phyloP scores from a whole-genome alignment of 495 filamentous ascomycete species.

The Aspergillus campestris region DNA sequence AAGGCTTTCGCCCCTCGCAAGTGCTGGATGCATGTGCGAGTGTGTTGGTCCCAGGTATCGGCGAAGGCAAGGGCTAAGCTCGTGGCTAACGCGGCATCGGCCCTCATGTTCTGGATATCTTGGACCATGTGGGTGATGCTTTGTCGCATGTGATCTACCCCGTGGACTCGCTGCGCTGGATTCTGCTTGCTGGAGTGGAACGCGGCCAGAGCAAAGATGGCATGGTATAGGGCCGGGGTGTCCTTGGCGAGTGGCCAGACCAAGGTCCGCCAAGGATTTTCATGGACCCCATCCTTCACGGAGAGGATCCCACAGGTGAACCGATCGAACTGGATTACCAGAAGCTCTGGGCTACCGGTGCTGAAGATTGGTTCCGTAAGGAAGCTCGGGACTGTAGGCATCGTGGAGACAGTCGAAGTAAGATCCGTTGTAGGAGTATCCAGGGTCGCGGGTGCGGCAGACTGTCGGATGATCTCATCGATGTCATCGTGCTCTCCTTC shows the following conservation, averaged over 20 bases:
- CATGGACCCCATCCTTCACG: conserved; percentile 58
- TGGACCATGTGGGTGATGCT: conserved; percentile 52
- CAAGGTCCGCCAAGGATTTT: conserved; percentile 72
- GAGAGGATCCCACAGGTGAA: conserved; percentile 72
- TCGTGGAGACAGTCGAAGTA: too few species aligned
- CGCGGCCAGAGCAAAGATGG: conserved; percentile 64
- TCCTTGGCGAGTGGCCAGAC: conserved; percentile 64
- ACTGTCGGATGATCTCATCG: conserved; percentile 51
- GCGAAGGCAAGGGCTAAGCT: conserved; percentile 67
- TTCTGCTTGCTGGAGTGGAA: conserved; percentile 62
- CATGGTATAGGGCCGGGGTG: conserved; percentile 65
- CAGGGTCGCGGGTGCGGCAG: conserved; percentile 24
- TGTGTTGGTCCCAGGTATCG: conserved; percentile 72
- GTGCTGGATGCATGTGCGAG: conserved; percentile 66
- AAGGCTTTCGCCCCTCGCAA: conserved; percentile 61
- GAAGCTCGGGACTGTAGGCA: conserved; percentile 1
- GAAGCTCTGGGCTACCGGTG: conserved; percentile 51
- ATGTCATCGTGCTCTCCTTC: conserved; percentile 44
- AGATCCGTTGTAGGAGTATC: conserved; percentile 12
- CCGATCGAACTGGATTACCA: conserved; percentile 59
- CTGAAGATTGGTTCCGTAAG: conserved; percentile 36
- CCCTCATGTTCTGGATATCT: conserved; percentile 52
- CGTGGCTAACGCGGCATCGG: conserved; percentile 63
- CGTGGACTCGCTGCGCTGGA: conserved; percentile 50
- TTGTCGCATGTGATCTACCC: conserved; percentile 64